Base-by-base conservation (phyloP, 2,329 filamentous ascomycete species). In the Fusarium sp. region DNA sequence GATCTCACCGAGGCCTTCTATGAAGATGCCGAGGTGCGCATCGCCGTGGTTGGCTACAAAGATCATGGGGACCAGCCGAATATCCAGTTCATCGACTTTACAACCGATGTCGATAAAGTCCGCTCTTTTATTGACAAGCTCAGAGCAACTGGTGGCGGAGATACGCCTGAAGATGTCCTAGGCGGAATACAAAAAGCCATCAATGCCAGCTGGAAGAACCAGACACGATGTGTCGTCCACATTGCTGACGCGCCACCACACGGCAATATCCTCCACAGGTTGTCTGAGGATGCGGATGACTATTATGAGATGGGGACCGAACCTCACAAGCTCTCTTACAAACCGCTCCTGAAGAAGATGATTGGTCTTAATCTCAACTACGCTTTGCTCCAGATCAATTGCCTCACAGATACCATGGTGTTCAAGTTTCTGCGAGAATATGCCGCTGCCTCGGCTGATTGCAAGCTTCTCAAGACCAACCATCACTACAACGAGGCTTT, bases 31-130 rank as follows among this genome's bases (percentile, higher is more conserved):
- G 69, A 75, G 21, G 65, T 77, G 1, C 72, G 74, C 1, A 66
- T 77, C 2, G 73, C 72, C 0, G 71, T 77, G 1, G 75, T 77
- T 0, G 68, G 68, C 0, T 77, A 77, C 59, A 77, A 72, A 29
- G 75, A 77, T 46, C 75, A 77, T 46, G 36, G 66, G 2, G 57
- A 61, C 17, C 46, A 32, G 4, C 50, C 52, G 0, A 48, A 61
- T 6, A 42, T 61, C 1, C 44, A 60, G 17, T 60, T 49, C 21
- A 43, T 61, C 4, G 57, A 61, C 49, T 61, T 61, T 25, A 61
- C 55, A 5, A 49, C 57, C 1, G 45, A 58, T 9, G 36, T 61
- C 1, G 35, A 60, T 1, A 37, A 29, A 0, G 55, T 60, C 0
- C 29, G 44, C 1, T 9, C 5, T 1, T 60, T 61, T 14, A 49